Percentiles rank a stretch among this genome's conserved stretches.
phyloP scores from a whole-genome alignment of 352 stramenopile genomes.

The Phytophthora podocarpi region DNA sequence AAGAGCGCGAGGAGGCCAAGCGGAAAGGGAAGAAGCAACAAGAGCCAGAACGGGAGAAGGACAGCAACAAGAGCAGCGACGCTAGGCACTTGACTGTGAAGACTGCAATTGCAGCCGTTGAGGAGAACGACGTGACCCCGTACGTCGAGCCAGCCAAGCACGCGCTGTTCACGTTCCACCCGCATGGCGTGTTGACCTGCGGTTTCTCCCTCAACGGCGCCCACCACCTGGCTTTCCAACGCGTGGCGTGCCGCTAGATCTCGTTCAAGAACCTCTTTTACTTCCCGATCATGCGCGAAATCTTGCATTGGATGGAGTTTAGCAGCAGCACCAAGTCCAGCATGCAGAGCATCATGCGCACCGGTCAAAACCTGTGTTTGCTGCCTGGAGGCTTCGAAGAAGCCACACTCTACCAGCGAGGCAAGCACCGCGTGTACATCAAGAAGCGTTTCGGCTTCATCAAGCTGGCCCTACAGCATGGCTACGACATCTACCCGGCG shows the following conservation, averaged over 20 bases:
- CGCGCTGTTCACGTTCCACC: constrained; percentile 59
- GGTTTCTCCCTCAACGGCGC: constrained; percentile 63
- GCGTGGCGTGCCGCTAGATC: constrained; percentile 63
- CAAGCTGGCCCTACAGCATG: constrained; percentile 91
- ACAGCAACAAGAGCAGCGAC: background rate
- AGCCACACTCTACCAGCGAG: constrained; percentile 85
- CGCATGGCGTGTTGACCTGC: constrained; percentile 65
- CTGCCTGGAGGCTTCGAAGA: constrained; percentile 95
- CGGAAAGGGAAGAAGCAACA: background rate
- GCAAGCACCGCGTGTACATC: constrained; percentile 91
- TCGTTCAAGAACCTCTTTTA: constrained; percentile 71
- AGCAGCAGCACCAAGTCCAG: constrained; percentile 50
- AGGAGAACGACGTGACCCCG: constrained; percentile 21
- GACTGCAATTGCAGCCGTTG: constrained; percentile 8
- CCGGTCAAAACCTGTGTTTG: constrained; percentile 73
- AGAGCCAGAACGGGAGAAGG: constrained; percentile 18
- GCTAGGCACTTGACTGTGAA: constrained; percentile 6
- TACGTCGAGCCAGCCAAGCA: constrained; percentile 21
- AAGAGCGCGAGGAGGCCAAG: constrained; percentile 34
- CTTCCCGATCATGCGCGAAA: constrained; percentile 68
- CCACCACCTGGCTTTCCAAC: constrained; percentile 52
- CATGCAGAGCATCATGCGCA: constrained; percentile 59
- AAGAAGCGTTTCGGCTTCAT: constrained; percentile 93
- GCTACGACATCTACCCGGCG: constrained; percentile 83
- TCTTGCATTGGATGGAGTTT: constrained; percentile 77